Evolutionary conservation across 306 rosid species (phyloP), one percentile per base, ranked within the genome.

Genomic region (Vicia faba): DNA sequence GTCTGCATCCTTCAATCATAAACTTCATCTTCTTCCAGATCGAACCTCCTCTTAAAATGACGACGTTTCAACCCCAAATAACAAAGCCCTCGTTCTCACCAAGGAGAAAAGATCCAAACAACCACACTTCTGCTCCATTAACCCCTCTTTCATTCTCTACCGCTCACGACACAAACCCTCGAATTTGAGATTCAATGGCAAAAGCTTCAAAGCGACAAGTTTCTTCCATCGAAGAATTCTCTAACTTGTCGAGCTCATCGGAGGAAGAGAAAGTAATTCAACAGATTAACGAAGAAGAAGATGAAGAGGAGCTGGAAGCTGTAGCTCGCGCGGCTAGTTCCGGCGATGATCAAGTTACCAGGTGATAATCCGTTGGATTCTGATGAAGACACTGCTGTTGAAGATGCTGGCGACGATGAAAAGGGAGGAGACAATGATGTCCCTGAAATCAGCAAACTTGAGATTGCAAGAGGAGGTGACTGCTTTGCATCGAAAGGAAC

Each of bases 261-360:
- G 89, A 75, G 65, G 95, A 93, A 57, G 95, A 89, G 68, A 86
- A 72, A 58, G 62, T 72, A 36, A 87, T 78, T 68, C 76, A 86
- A 16, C 87, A 77, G 83, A 78, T 88, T 79, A 81, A 81, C 69
- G 96, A 89, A 1, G 91, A 81, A 33, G 98, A 86, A 62, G 99
- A 93, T 60, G 85, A 90, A 64, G 97, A 93, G 84, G 99, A 95
- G 87, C 79, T 93, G 44, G 89, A 93, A 48, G 99, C 96, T 45
- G 97, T 93, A 5, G 96, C 96, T 45, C 96, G 99, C 74, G 59
- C 95, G 8, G 96, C 90, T 15, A 87, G 72, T 62, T 87, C 95
- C 31, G 96, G 80, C n/a, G 92, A 85, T 3, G 96, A 84, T 2
- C 85, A 76, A 33, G 83, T 67, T 12, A 80, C 61, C 11, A n/a